phyloP scores from a whole-genome alignment of 2,329 filamentous ascomycete species.

The Pseudopithomyces maydicus region DNA sequence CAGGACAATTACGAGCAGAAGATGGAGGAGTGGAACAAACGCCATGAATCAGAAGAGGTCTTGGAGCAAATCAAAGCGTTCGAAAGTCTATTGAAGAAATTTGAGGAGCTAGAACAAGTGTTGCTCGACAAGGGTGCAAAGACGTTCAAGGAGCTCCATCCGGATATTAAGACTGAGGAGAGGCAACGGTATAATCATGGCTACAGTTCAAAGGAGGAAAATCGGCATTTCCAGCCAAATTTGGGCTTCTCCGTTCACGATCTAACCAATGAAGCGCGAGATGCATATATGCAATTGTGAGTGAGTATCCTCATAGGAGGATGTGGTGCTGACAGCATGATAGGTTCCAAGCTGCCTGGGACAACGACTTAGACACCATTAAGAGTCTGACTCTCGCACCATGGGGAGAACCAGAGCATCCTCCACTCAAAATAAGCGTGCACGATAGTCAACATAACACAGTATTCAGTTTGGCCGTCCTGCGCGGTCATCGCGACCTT shows the following conservation, averaged over 20 bases:
- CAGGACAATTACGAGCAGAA: constrained; percentile 35
- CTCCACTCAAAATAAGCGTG: constrained; percentile 65
- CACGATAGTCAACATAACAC: constrained; percentile 57
- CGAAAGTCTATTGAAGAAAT: constrained; percentile 54
- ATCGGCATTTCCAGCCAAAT: constrained; percentile 50
- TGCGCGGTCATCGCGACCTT: constrained; percentile 67
- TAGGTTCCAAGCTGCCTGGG: constrained; percentile 75
- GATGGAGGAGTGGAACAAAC: constrained; percentile 20
- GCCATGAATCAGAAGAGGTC: constrained; percentile 35
- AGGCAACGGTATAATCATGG: background rate
- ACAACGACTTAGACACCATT: constrained; percentile 68
- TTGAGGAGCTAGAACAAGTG: constrained; percentile 60
- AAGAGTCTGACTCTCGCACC: constrained; percentile 66
- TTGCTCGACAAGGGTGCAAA: constrained; percentile 68
- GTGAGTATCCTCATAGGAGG: constrained; percentile 29
- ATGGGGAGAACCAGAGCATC: constrained; percentile 61
- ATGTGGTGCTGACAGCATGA: constrained; percentile 19
- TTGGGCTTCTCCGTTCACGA: constrained; percentile 58
- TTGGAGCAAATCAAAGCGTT: constrained; percentile 64
- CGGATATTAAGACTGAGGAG: constrained; percentile 34
- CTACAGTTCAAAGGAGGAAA: background rate
- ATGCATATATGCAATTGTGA: constrained; percentile 68
- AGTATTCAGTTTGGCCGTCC: constrained; percentile 71
- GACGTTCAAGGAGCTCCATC: constrained; percentile 68
- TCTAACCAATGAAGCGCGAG: constrained; percentile 59